These are phyloP conservation scores for Rhododendron griersonianum DNA, from an alignment of 148 eudicot species.

Conservation along the genomic window DNA sequence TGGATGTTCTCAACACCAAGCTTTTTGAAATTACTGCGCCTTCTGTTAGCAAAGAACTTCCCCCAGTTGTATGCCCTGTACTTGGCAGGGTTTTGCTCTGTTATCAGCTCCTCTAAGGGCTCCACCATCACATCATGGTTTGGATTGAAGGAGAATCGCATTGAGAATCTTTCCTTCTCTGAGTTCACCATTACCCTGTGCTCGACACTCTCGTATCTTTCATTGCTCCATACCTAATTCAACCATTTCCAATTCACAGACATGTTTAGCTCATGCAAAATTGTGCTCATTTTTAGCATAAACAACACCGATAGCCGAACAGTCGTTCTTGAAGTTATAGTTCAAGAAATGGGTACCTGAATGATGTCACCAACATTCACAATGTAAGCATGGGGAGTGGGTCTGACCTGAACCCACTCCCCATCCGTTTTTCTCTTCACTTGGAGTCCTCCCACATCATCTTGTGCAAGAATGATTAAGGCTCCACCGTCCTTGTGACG, in stretches of 20 bases:
- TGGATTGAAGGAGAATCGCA: conserved; percentile 52
- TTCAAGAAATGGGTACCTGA: conserved; percentile 41
- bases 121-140: conserved; percentile 44
- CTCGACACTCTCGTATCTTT: conserved; percentile 59
- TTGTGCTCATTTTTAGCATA: background rate
- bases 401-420: conserved; percentile 69
- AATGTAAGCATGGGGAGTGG: conserved; percentile 54
- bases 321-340: background rate
- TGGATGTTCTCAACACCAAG: conserved; percentile 60
- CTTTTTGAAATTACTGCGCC: conserved; percentile 57
- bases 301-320: background rate
- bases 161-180: conserved; percentile 44
- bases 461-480: conserved; percentile 71
- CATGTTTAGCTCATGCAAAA: background rate
- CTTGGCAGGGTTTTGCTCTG: conserved; percentile 36
- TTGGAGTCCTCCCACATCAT: conserved; percentile 79
- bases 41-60: conserved; percentile 38
- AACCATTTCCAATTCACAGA: background rate
- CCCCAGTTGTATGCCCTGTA: conserved; percentile 56
- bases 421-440: conserved; percentile 66
- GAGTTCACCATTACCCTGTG: conserved; percentile 55
- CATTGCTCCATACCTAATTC: conserved; percentile 68
- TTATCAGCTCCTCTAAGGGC: conserved; percentile 48
- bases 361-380: conserved; percentile 75
- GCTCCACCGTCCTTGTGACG: conserved; percentile 79